Base-by-base conservation (phyloP, 2,329 filamentous ascomycete species). In the Akanthomyces muscarius region DNA sequence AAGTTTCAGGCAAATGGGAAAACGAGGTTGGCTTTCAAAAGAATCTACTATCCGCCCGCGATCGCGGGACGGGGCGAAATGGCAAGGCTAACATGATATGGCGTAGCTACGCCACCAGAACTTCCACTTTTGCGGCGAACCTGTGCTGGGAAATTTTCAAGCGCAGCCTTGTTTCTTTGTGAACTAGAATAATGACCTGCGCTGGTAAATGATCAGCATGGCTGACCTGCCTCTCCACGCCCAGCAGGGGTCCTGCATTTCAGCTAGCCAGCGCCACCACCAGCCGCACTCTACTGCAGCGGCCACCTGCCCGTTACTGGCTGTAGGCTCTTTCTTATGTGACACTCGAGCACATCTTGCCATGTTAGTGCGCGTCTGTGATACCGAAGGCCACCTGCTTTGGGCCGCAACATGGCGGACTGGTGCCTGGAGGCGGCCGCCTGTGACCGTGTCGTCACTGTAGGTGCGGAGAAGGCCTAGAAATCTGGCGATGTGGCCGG, bases 201-300 rank as follows among this genome's bases (percentile, higher is more conserved):
- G 18, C 23, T 21, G 54, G 25, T 25, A 14, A 30, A 25, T 57
- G 54, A 57, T 57, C 54, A 23, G 42, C 54, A 18, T 42, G 28
- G 36, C 23, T 57, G 54, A 36, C 41, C 54, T 33, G 23, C 18
- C 5, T 36, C 16, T 28, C 41, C 7, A 23, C 30, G 42, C n/a
- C 42, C 25, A 47, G 28, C 38, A 28, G 23, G 54, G 25, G 23
- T 36, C 13, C 10, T 16, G 16, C 25, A 3, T 57, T 54, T 57
- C 54, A 57, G 54, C 54, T 57, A 23, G 54, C 28, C 54, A 47
- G 42, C 54, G 42, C 54, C 42, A 57, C 54, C 54, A 11, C 25
- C 54, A 57, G 54, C 54, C 54, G 42, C 28, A 48, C 23, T 16
- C 18, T 48, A 47, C 42, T 57, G 28, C 54, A 47, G 28, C 42